A percentile compares a stretch with the other conserved stretches of the same genome.
These are phyloP conservation scores for Gigaspora rosea DNA, from an alignment of 192 early-diverging fungal genomes.

Conservation along the genomic window DNA sequence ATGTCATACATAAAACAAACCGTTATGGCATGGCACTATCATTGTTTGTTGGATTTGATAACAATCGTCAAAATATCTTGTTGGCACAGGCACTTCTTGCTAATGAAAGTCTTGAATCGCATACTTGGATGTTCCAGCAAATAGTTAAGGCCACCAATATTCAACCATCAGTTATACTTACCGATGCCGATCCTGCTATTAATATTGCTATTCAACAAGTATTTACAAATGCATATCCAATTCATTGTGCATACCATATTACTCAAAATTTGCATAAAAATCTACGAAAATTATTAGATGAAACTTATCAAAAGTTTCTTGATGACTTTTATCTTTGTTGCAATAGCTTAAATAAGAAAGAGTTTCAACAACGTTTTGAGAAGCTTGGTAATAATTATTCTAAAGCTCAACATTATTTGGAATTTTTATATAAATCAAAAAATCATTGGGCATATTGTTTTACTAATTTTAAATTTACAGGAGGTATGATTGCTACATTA, in stretches of 20 bases:
- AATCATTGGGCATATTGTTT: not conserved
- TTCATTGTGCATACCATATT: not conserved
- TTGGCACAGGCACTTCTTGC: not conserved
- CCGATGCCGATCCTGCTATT: not conserved
- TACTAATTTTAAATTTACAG: not conserved
- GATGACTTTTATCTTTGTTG: not conserved
- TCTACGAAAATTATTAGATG: not conserved
- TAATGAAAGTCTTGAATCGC: conserved; percentile 1
- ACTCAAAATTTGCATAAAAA: not conserved
- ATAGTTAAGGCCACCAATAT: not conserved
- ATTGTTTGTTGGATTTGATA: conserved; percentile 14
- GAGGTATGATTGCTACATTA: not conserved
- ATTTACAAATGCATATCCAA: not conserved
- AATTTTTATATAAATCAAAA: not conserved
- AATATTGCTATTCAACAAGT: not conserved
- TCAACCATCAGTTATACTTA: not conserved
- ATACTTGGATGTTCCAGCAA: not conserved
- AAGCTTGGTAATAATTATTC: not conserved
- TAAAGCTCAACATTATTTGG: not conserved
- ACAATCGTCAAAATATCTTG: not conserved
- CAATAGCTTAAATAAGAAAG: not conserved
- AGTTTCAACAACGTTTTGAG: not conserved
- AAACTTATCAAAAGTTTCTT: conserved; percentile 2
- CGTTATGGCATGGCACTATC: not conserved
- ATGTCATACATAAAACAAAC: conserved; percentile 1